A percentile compares a stretch with the other conserved stretches of the same genome.
Evolutionary conservation across 163 green algal species (phyloP).

Genomic region (Scenedesmus sp.): DNA sequence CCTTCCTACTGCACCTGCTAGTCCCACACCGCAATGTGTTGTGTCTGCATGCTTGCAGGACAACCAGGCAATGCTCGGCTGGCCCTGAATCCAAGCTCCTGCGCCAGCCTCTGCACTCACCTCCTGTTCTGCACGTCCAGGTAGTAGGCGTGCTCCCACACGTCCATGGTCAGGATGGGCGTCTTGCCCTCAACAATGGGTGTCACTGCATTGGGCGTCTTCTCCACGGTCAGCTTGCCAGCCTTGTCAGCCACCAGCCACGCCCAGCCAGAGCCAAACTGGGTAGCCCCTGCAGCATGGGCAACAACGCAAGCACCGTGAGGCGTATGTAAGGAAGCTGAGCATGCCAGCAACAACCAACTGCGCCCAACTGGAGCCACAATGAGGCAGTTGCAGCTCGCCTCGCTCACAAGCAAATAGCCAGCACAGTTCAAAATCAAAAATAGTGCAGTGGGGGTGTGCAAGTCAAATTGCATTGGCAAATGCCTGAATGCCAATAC

Average conservation of each 20-base stretch:
- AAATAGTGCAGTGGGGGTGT: too few relatives aligned
- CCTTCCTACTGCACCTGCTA: too few relatives aligned
- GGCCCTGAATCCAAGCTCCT: not conserved
- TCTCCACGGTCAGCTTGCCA: conserved; percentile 78
- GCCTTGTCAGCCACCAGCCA: conserved; percentile 75
- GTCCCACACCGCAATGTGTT: too few relatives aligned
- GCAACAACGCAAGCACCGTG: not conserved
- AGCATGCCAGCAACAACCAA: too few relatives aligned
- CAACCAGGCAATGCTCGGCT: too few relatives aligned
- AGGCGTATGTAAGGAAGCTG: not conserved
- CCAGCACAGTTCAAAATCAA: too few relatives aligned
- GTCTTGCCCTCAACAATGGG: conserved; percentile 75
- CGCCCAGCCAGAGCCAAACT: conserved; percentile 83
- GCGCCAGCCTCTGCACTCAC: conserved; percentile 37
- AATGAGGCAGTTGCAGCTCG: too few relatives aligned
- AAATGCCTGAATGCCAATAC: too few relatives aligned
- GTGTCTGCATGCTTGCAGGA: too few relatives aligned
- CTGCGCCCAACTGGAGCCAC: too few relatives aligned
- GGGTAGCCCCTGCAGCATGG: conserved; percentile 45
- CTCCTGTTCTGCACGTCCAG: conserved; percentile 54
- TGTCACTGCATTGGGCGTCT: conserved; percentile 80
- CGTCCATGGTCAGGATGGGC: conserved; percentile 74
- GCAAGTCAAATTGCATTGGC: too few relatives aligned
- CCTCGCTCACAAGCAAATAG: too few relatives aligned
- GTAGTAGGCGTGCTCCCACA: conserved; percentile 75